These are phyloP conservation scores for Puccinia novopanici DNA, from an alignment of 1,284 basidiomycete species.

Conservation along the genomic window DNA sequence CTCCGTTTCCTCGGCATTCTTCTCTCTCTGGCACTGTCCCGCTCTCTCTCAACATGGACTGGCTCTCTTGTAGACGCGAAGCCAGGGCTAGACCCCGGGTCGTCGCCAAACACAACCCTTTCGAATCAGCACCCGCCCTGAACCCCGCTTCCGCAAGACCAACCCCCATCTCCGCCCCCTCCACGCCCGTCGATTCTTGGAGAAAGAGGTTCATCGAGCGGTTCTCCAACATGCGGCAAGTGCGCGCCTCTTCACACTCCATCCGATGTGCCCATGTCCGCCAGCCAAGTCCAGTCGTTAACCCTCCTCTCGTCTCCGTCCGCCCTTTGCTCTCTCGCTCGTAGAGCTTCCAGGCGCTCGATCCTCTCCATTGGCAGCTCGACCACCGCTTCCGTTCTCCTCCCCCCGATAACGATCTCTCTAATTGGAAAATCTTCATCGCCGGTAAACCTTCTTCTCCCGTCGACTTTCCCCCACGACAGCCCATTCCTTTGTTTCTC, in stretches of 20 bases:
- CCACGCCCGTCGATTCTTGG: not conserved
- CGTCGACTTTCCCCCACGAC: not conserved
- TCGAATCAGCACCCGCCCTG: not conserved
- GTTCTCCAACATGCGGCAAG: conserved; percentile 37
- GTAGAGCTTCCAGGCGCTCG: conserved; percentile 29
- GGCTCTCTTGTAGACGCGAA: conserved; percentile 12
- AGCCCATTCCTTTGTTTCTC: conserved; percentile 30
- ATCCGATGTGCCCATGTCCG: no score
- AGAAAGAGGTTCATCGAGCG: conserved; percentile 14
- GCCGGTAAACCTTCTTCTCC: conserved; percentile 10
- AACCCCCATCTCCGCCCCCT: not conserved
- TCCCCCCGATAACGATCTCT: conserved; percentile 32
- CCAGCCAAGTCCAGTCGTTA: no score
- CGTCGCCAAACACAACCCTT: conserved; percentile 22
- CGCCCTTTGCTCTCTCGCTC: no score
- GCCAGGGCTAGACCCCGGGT: conserved; percentile 23
- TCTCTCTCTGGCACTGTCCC: not conserved
- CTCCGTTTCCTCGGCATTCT: not conserved
- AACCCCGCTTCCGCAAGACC: not conserved
- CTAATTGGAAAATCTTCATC: conserved; percentile 46
- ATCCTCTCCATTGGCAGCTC: conserved; percentile 39
- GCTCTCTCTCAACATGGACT: not conserved
- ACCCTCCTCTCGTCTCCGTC: no score
- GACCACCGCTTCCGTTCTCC: not conserved
- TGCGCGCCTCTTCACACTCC: not conserved